Percentiles rank a stretch among this genome's conserved stretches.
Evolutionary conservation across 2,329 filamentous ascomycete species (phyloP).

Genomic region (Cryphonectria japonica): DNA sequence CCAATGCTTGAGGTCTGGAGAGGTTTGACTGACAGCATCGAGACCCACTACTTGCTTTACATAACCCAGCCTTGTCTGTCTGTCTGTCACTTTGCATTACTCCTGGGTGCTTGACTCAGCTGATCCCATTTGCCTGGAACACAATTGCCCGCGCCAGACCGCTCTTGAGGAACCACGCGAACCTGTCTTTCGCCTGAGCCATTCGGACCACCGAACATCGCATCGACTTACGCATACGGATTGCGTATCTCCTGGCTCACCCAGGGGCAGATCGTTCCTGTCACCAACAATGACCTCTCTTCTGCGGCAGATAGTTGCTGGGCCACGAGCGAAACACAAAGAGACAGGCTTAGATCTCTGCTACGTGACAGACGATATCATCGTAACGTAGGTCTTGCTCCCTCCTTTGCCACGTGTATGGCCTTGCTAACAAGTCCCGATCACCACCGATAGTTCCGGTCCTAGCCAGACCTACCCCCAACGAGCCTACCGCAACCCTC

Average conservation of each 20-base stretch:
- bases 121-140: not conserved
- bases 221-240: not conserved
- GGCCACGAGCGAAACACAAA: conserved; percentile 79
- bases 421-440: not conserved
- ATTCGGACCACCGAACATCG: not conserved
- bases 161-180: not conserved
- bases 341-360: conserved; percentile 92
- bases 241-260: not conserved
- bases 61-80: not conserved
- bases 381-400: conserved; percentile 55
- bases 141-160: not conserved
- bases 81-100: not conserved
- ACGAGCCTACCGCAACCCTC: conserved; percentile 89
- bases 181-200: not conserved
- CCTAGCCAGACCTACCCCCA: conserved; percentile 89
- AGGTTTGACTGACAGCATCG: not conserved
- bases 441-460: conserved; percentile 75
- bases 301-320: conserved; percentile 88
- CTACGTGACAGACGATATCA: conserved; percentile 86
- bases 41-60: not conserved
- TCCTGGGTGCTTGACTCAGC: not conserved
- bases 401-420: not conserved
- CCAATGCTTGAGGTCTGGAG: not conserved
- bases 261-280: not conserved
- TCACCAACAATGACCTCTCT: conserved; percentile 66